These are phyloP conservation scores for Apophysomyces variabilis DNA, from an alignment of 371 early-diverging fungal species.

Conservation along the genomic window DNA sequence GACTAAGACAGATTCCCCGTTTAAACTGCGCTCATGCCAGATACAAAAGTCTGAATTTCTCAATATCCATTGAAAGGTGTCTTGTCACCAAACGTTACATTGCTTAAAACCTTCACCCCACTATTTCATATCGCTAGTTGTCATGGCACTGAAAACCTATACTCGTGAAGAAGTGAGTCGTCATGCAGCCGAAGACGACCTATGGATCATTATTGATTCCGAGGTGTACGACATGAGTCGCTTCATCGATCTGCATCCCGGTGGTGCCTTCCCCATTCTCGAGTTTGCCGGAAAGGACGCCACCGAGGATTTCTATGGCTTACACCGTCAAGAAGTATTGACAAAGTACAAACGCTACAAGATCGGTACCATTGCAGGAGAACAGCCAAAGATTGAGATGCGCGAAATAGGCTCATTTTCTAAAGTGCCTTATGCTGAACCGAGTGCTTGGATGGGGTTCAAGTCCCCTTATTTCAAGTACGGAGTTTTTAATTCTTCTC, in stretches of 20 bases:
- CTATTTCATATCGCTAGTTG: neutral
- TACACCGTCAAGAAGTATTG: constrained; percentile 73
- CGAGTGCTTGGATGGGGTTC: constrained; percentile 59
- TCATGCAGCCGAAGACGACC: constrained; percentile 77
- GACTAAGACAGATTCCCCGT: no score
- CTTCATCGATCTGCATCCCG: constrained; percentile 85
- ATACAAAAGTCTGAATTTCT: no score
- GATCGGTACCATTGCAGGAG: constrained; percentile 55
- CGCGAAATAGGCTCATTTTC: constrained; percentile 43
- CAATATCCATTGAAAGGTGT: no score
- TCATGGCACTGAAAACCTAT: constrained; percentile 36
- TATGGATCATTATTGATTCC: constrained; percentile 88
- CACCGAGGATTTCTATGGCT: constrained; percentile 62
- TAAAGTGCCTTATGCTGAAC: constrained; percentile 68
- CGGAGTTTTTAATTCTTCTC: constrained; percentile 9
- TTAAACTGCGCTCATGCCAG: no score
- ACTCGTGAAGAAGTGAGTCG: constrained; percentile 76
- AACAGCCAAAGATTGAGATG: constrained; percentile 30
- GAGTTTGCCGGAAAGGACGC: constrained; percentile 45
- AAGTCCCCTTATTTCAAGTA: constrained; percentile 67
- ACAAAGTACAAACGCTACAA: constrained; percentile 31
- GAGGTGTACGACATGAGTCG: constrained; percentile 91
- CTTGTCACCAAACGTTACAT: no score
- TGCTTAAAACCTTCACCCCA: neutral
- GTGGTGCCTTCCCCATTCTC: constrained; percentile 75